Evolutionary conservation across 1,139 yeast genomes (phyloP).

Genomic region (Taphrina flavorubra): DNA sequence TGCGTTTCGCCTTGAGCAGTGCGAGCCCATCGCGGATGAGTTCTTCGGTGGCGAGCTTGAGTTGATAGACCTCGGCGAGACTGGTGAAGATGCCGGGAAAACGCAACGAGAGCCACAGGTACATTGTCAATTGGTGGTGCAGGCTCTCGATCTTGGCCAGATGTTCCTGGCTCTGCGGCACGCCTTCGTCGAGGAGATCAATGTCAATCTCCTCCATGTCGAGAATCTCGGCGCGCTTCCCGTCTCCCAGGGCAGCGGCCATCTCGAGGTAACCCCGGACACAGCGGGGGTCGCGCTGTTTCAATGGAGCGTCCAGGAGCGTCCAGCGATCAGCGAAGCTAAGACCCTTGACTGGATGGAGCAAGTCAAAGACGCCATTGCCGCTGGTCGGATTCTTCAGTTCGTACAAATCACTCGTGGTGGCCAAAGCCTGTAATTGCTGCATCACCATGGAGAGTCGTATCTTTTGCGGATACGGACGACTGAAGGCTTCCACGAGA

Average conservation of each 20-base stretch:
- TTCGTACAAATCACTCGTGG: slow-evolving; percentile 51
- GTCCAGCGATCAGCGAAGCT: slow-evolving; percentile 62
- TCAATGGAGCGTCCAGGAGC: slow-evolving; percentile 59
- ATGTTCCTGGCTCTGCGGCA: slow-evolving; percentile 45
- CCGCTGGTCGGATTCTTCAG: slow-evolving; percentile 58
- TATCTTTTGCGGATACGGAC: slow-evolving; percentile 61
- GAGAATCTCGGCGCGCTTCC: slow-evolving; percentile 44
- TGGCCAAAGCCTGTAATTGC: slow-evolving; percentile 58
- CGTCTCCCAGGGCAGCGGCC: slow-evolving; percentile 44
- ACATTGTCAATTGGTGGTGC: slow-evolving; percentile 71
- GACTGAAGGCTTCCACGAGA: slow-evolving; percentile 62
- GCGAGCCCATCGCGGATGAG: slow-evolving; percentile 21
- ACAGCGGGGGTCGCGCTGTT: slow-evolving; percentile 38
- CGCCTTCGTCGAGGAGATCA: slow-evolving; percentile 49
- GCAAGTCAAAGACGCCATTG: slow-evolving; percentile 56
- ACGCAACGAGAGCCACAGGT: slow-evolving; percentile 68
- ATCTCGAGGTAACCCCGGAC: slow-evolving; percentile 41
- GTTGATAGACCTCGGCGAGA: slow-evolving; percentile 22
- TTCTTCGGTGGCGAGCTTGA: slow-evolving; percentile 30
- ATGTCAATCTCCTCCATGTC: slow-evolving; percentile 44
- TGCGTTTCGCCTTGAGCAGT: slow-evolving; percentile 23
- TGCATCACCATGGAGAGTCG: slow-evolving; percentile 57
- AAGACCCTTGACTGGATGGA: slow-evolving; percentile 54
- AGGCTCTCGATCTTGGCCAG: slow-evolving; percentile 67
- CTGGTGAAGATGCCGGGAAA: slow-evolving; percentile 32